These are phyloP conservation scores for Sporisorium exsertum DNA, from an alignment of 1,284 basidiomycete species.

Conservation along the genomic window DNA sequence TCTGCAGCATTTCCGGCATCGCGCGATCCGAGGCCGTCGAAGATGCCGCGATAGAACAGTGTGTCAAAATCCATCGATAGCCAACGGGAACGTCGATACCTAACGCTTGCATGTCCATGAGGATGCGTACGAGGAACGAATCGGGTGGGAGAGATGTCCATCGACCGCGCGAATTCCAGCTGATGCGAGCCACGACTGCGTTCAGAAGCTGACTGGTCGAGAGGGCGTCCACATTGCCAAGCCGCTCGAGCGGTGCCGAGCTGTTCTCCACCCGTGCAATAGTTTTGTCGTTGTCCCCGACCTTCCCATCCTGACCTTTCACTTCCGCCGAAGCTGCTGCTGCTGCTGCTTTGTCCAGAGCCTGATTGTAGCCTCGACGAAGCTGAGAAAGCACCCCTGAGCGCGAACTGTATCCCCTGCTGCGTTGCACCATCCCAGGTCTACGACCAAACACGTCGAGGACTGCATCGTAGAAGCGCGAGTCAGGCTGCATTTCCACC, in stretches of 20 bases:
- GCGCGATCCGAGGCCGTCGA: not conserved
- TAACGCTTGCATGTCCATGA: constrained; percentile 41
- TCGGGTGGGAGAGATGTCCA: constrained; percentile 23
- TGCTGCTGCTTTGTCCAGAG: constrained; percentile 2
- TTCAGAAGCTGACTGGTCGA: constrained; percentile 10
- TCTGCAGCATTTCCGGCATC: constrained; percentile 8
- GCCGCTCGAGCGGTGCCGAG: not conserved
- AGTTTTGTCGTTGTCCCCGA: not conserved
- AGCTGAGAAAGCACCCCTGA: constrained; percentile 23
- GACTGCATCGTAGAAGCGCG: constrained; percentile 38
- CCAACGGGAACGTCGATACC: constrained; percentile 28
- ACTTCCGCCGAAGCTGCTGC: not conserved
- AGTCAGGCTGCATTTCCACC: constrained; percentile 16
- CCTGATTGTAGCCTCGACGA: constrained; percentile 19
- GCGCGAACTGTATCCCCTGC: constrained; percentile 19
- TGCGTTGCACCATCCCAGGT: constrained; percentile 28
- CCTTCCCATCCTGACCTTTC: not conserved
- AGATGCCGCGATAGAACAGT: constrained; percentile 7
- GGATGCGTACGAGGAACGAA: constrained; percentile 28
- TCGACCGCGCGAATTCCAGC: constrained; percentile 32
- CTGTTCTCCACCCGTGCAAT: not conserved
- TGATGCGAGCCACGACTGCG: constrained; percentile 9
- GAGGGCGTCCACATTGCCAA: not conserved
- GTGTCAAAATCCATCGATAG: constrained; percentile 30
- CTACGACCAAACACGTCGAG: constrained; percentile 43